Base-by-base conservation (phyloP, 257 asterid genomes). In the Solanum boliviense region DNA sequence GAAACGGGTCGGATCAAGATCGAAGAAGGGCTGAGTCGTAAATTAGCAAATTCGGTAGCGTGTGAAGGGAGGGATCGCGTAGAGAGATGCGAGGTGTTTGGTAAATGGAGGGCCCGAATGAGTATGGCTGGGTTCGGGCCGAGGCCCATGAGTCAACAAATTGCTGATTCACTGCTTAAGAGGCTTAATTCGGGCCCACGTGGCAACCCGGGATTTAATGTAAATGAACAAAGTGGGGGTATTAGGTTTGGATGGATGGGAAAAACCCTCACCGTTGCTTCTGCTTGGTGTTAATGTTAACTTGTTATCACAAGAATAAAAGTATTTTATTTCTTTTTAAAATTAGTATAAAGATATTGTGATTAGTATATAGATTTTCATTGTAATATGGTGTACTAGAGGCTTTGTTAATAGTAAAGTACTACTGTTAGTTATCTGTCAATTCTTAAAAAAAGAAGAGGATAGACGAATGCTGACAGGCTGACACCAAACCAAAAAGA, bases 31-130 rank as follows among this genome's bases (percentile, higher is more conserved):
- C 89, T 96, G 92, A 91, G 96, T 85, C 93, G 98, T 68, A 94
- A 86, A 76, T 88, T 96, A 62, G 87, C 79, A 2, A 96, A 96
- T 94, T 92, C 98, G 92, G 93, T 96, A 58, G 98, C 98, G 93
- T 95, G 98, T 90, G 98, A 96, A 88, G 98, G 98, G 52, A 91
- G 92, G 90, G 96, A 96, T 83, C 98, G 98, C 0, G 93, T 95
- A 1, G 98, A 96, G 76, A 93, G 98, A 58, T 93, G 98, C 89
- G 98, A 96, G 67, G 95, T 96, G 88, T 94, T 91, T 71, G 98
- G 98, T 31, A 96, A 96, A 90, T 96, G 98, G 98, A 91, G 95
- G 94, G 95, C 98, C 90, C 93, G 98, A 32, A 41, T 96, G 91
- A 81, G 94, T 73, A 95, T 96, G 98, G 98, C 98, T 67, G 98